These are phyloP conservation scores for Epithemia pelagica DNA, from an alignment of 108 stramenopile genomes.

Conservation along the genomic window DNA sequence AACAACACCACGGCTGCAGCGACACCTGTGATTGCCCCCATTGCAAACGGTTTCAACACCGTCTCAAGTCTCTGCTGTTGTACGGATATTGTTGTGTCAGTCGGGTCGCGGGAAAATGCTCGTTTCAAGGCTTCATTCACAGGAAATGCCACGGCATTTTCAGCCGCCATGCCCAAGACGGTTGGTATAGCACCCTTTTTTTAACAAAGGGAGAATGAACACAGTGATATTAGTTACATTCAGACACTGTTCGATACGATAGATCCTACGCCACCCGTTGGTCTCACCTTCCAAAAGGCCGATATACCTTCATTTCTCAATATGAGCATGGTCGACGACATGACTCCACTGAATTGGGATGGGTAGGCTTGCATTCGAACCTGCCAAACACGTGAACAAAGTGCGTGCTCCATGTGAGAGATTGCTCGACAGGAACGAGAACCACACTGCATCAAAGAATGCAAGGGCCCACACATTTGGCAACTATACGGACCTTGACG, in stretches of 20 bases:
- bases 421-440: too few species aligned
- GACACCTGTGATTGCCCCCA: slow-evolving; percentile 82
- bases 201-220: too few species aligned
- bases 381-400: slow-evolving; percentile 1
- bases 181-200: slow-evolving; percentile 89
- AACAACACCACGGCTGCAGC: slow-evolving; percentile 71
- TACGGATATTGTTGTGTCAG: neutral
- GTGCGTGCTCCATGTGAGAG: too few species aligned
- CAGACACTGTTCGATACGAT: too few species aligned
- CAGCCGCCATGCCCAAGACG: slow-evolving; percentile 75
- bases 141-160: slow-evolving; percentile 90
- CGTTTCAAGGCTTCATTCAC: slow-evolving; percentile 86
- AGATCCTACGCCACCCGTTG: too few species aligned
- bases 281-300: slow-evolving; percentile 4
- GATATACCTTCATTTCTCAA: slow-evolving; percentile 41
- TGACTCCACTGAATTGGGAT: slow-evolving; percentile 32
- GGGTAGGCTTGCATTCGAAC: slow-evolving; percentile 82
- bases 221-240: too few species aligned
- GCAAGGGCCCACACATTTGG: too few species aligned
- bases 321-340: slow-evolving; percentile 36
- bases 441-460: too few species aligned
- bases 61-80: slow-evolving; percentile 33
- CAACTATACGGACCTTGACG: slow-evolving; percentile 50
- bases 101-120: slow-evolving; percentile 59
- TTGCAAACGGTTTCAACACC: slow-evolving; percentile 71